Evolutionary conservation across 805 yeast genomes (phyloP).

Genomic region (Yamadazyma takamatsuzukensis): DNA sequence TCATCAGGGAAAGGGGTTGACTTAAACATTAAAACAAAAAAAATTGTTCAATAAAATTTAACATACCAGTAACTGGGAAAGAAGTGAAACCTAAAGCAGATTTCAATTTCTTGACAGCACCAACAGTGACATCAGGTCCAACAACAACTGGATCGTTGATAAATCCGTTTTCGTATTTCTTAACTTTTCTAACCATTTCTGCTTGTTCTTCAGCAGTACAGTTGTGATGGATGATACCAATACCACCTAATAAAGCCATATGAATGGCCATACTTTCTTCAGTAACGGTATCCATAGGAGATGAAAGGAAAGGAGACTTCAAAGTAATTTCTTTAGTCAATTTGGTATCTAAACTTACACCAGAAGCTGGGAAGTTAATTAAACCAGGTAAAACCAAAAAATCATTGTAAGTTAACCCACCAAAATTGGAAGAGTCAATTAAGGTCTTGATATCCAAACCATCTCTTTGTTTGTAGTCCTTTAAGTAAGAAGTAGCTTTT

Average conservation of each 20-base stretch:
- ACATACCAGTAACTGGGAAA: conserved; percentile 99
- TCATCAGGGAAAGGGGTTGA: conserved; percentile 12
- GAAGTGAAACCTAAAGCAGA: conserved; percentile 85
- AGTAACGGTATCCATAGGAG: conserved; percentile 99
- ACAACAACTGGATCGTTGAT: conserved; percentile 87
- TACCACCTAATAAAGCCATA: conserved; percentile 98
- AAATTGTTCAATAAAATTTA: conserved; percentile 4
- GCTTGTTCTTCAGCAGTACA: conserved; percentile 97
- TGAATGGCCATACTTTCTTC: conserved; percentile 96
- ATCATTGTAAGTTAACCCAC: conserved; percentile 97
- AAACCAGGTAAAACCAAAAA: conserved; percentile 93
- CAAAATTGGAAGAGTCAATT: conserved; percentile 86
- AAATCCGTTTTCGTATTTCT: conserved; percentile 96
- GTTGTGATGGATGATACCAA: conserved; percentile 98
- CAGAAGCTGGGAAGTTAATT: conserved; percentile 79
- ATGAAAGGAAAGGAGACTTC: conserved; percentile 92
- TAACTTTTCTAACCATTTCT: conserved; percentile 94
- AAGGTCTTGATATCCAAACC: conserved; percentile 81
- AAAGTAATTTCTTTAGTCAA: conserved; percentile 88
- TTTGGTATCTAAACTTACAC: conserved; percentile 75
- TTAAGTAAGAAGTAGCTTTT: conserved; percentile 66
- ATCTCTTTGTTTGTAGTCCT: conserved; percentile 67
- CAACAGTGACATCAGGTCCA: conserved; percentile 71
- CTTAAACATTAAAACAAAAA: conserved; percentile 8
- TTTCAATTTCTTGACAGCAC: conserved; percentile 72